Evolutionary conservation across 1,284 basidiomycete genomes (phyloP), one percentile per base, ranked within the genome.

Genomic region (Ceratorhiza oryzae-sativae): DNA sequence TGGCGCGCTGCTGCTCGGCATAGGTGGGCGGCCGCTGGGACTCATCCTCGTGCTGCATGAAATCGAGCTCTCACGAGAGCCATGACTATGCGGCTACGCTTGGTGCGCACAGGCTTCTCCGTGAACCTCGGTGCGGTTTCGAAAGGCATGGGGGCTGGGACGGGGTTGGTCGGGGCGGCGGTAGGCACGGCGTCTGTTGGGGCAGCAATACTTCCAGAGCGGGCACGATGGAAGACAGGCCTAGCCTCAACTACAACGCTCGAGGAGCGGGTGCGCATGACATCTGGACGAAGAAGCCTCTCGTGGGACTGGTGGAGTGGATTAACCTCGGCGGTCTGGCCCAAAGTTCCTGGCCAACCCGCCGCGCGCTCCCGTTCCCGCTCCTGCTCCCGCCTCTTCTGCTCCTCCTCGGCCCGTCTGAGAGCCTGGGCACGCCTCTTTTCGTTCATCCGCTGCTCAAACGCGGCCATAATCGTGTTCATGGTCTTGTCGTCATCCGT

Each of bases 401-500:
- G 65, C 30, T 70, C 55, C 53, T 30, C 42, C 45, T 41, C 53
- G 20, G 39, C 41, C 18, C 55, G 25, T 42, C 42, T 20, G 39
- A 55, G 27, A 15, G 55, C 55, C 39, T 58, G 23, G 23, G 42
- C 42, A 27, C 42, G 41, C 23, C 55, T 36, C 53, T 70, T 58
- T n/a, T 70, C 65, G 42, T 23, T 46, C 65, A 70, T 70, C 18
- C 41, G 51, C 39, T 58, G 53, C 15, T 70, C 67, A 15, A 70
- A 59, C 18, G 27, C 27, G 9, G 65, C 12, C 34, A 70, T 30
- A 9, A 56, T 56, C 10, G 65, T 15, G 20, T 27, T 70, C 53
- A 48, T 70, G 10, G 53, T 27, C 20, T 70, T 70, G 55, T 70
- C 65, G 65, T 70, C 65, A 70, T 70, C 65, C 46, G 65, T 27